Percentiles rank a stretch among this genome's conserved stretches.
Conservation (phyloP, 139 green algal genomes). For the Picochlorum sp. region DNA sequence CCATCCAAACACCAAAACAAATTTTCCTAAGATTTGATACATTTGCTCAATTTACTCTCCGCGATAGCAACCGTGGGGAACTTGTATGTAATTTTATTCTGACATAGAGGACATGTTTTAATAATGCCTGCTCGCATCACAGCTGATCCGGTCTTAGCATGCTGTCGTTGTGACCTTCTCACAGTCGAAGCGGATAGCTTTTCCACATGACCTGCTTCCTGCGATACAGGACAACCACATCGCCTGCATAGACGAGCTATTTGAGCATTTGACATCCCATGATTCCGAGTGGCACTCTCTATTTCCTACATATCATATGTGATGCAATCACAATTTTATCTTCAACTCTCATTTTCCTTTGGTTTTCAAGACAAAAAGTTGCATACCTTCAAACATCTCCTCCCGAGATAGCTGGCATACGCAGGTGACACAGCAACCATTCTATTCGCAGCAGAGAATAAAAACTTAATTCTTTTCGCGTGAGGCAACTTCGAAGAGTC, state of each 20-base stretch:
- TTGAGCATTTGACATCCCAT: background rate
- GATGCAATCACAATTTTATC: background rate
- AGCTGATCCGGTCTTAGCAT: too few species aligned
- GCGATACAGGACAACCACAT: constrained; percentile 2
- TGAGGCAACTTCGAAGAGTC: background rate
- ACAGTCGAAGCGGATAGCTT: background rate
- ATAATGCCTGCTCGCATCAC: background rate
- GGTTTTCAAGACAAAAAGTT: background rate
- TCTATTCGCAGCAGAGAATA: background rate
- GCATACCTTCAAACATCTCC: background rate
- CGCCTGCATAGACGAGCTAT: background rate
- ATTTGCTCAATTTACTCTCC: too few species aligned
- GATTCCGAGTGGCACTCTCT: background rate
- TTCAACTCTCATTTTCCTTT: background rate
- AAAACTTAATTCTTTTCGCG: background rate
- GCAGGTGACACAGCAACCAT: background rate
- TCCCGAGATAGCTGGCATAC: constrained; percentile 4
- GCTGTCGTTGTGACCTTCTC: background rate
- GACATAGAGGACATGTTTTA: background rate
- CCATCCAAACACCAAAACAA: too few species aligned
- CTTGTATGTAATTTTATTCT: background rate
- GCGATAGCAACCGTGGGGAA: background rate
- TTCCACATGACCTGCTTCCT: background rate
- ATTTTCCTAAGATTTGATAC: too few species aligned
- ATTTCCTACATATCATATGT: background rate